Evolutionary conservation across 768 basidiomycete species (phyloP).

Genomic region (Erythrobasidium yunnanense): DNA sequence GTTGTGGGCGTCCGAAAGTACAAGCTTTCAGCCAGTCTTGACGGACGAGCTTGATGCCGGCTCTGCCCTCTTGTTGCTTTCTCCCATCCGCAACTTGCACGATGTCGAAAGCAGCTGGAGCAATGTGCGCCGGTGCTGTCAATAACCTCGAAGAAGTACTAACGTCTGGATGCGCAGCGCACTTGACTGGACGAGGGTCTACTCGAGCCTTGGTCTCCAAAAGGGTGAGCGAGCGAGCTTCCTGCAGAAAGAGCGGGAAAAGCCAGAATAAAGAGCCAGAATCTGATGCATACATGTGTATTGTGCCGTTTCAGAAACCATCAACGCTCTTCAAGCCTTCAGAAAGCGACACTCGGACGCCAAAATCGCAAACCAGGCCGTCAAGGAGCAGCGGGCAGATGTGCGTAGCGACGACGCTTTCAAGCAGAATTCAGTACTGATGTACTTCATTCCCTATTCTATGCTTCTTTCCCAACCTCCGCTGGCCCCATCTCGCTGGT

Average conservation of each 20-base stretch:
- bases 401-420: slow-evolving; percentile 4
- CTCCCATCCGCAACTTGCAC: no score
- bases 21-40: no score
- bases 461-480: neutral
- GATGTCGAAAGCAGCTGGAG: neutral
- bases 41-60: no score
- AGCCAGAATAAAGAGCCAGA: neutral
- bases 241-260: neutral
- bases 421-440: neutral
- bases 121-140: neutral
- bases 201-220: slow-evolving; percentile 23
- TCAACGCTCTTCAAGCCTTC: slow-evolving; percentile 49
- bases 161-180: slow-evolving; percentile 3
- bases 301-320: neutral
- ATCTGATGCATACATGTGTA: neutral
- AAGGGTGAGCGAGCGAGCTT: slow-evolving; percentile 10
- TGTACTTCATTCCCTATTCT: neutral
- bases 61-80: no score
- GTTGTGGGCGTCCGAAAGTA: no score
- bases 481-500: neutral
- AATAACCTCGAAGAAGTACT: neutral
- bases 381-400: slow-evolving; percentile 48
- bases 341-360: slow-evolving; percentile 90
- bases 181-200: slow-evolving; percentile 25
- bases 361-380: slow-evolving; percentile 57